Percentiles rank a stretch among this genome's conserved stretches.
Evolutionary conservation across 768 basidiomycete species (phyloP).

Genomic region (Leccinellum rugosiceps): DNA sequence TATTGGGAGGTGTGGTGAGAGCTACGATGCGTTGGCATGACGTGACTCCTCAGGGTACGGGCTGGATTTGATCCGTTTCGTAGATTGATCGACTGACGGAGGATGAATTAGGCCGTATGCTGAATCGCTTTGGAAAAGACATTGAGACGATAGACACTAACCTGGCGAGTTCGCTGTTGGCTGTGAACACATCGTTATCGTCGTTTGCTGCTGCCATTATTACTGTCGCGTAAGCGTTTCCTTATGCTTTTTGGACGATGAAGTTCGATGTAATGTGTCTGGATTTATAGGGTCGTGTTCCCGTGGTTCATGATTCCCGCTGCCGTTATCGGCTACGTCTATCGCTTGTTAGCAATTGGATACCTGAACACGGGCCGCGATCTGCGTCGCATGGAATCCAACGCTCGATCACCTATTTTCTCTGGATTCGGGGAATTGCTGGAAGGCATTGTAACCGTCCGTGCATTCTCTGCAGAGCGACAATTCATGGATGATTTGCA

Average conservation of each 20-base stretch:
- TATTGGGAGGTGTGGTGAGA: slow-evolving; percentile 67
- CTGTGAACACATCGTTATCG: slow-evolving; percentile 76
- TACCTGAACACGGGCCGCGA: slow-evolving; percentile 82
- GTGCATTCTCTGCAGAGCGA: slow-evolving; percentile 83
- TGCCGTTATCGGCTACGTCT: slow-evolving; percentile 65
- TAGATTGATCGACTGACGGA: background rate
- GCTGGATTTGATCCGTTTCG: background rate
- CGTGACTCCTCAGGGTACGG: slow-evolving; percentile 70
- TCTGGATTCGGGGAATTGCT: slow-evolving; percentile 79
- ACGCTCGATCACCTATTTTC: slow-evolving; percentile 79
- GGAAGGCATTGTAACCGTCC: slow-evolving; percentile 89
- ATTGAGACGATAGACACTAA: slow-evolving; percentile 84
- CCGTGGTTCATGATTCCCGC: slow-evolving; percentile 84
- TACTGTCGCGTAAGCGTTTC: slow-evolving; percentile 55
- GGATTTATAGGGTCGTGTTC: slow-evolving; percentile 54
- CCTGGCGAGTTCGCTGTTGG: slow-evolving; percentile 63
- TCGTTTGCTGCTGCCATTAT: slow-evolving; percentile 74
- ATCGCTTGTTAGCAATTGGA: slow-evolving; percentile 65
- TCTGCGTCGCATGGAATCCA: slow-evolving; percentile 87
- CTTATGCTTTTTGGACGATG: slow-evolving; percentile 5
- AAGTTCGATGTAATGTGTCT: background rate
- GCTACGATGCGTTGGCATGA: slow-evolving; percentile 87
- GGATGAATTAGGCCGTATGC: slow-evolving; percentile 58
- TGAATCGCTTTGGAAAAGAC: slow-evolving; percentile 86
- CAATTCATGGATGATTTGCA: slow-evolving; percentile 76